Evolutionary conservation across 1,284 basidiomycete genomes (phyloP).

Genomic region (Ganoderma resinaceum): DNA sequence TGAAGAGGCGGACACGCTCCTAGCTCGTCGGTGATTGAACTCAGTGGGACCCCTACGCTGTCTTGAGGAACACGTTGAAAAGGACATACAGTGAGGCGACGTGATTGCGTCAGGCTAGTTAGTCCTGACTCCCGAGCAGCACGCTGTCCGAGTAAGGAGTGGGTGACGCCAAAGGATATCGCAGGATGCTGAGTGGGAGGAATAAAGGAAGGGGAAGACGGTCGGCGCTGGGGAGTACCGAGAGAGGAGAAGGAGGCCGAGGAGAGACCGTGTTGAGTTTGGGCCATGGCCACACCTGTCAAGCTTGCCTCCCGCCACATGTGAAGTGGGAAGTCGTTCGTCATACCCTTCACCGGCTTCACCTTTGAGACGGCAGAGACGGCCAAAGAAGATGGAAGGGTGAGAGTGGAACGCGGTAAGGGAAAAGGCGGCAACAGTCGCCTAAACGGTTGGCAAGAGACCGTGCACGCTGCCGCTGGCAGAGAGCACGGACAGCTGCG

Average conservation of each 20-base stretch:
- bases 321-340: not conserved
- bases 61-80: not conserved
- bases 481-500: conserved; percentile 11
- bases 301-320: conserved; percentile 6
- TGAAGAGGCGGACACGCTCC: not conserved
- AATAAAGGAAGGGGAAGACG: conserved; percentile 1
- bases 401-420: not conserved
- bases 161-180: conserved; percentile 12
- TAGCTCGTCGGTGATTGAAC: conserved; percentile 4
- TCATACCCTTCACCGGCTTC: conserved; percentile 15
- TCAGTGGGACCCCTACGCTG: not conserved
- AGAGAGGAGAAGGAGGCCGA: conserved; percentile 7
- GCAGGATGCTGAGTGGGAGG: conserved; percentile 7
- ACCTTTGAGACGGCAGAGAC: not conserved
- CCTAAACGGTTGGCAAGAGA: not conserved
- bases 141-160: conserved; percentile 10
- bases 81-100: conserved; percentile 2
- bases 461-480: not conserved
- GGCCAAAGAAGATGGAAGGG: not conserved
- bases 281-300: conserved; percentile 7
- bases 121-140: conserved; percentile 4
- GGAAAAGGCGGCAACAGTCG: conserved; percentile 1
- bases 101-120: not conserved
- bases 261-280: not conserved
- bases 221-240: conserved; percentile 5